These are phyloP conservation scores for Trichoderma sp. DNA, from an alignment of 2,329 filamentous ascomycete genomes.

Conservation along the genomic window DNA sequence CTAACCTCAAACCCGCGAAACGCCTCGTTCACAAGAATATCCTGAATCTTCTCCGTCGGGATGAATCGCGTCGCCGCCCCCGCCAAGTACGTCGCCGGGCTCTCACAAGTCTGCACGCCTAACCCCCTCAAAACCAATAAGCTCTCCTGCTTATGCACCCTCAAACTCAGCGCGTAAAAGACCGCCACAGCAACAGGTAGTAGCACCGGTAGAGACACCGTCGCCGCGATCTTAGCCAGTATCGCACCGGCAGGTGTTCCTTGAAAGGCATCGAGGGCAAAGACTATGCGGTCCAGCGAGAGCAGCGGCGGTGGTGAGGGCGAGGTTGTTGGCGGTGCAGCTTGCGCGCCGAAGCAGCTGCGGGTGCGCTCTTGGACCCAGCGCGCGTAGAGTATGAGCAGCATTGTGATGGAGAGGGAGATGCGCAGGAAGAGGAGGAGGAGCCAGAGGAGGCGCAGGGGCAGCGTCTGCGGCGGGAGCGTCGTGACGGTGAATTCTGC, in stretches of 20 bases:
- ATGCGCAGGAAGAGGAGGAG: slow-evolving; percentile 46
- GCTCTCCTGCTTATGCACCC: slow-evolving; percentile 68
- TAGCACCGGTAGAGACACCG: slow-evolving; percentile 41
- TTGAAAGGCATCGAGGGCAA: slow-evolving; percentile 29
- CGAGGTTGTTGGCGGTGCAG: slow-evolving; percentile 13
- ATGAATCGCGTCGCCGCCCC: slow-evolving; percentile 60
- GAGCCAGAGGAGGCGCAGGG: slow-evolving; percentile 46
- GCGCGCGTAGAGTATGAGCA: slow-evolving; percentile 51
- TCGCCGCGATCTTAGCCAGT: slow-evolving; percentile 33
- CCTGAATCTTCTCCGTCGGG: slow-evolving; percentile 85
- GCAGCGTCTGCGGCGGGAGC: slow-evolving; percentile 53
- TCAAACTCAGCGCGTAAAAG: slow-evolving; percentile 46
- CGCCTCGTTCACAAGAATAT: slow-evolving; percentile 92
- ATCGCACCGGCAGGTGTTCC: slow-evolving; percentile 36
- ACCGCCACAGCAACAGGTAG: slow-evolving; percentile 37
- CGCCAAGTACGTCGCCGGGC: slow-evolving; percentile 58
- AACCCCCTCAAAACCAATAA: slow-evolving; percentile 84
- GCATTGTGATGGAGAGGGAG: slow-evolving; percentile 40
- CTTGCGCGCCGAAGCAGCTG: slow-evolving; percentile 23
- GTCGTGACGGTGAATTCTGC: slow-evolving; percentile 90
- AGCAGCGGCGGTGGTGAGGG: slow-evolving; percentile 21
- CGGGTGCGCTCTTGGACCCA: slow-evolving; percentile 38
- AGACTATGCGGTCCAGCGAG: slow-evolving; percentile 28
- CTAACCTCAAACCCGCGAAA: slow-evolving; percentile 88
- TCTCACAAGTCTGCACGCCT: slow-evolving; percentile 82